Percentiles rank a stretch among this genome's conserved stretches.
phyloP scores from a whole-genome alignment of 306 rosid genomes.

The Dalbergia cochinchinensis region DNA sequence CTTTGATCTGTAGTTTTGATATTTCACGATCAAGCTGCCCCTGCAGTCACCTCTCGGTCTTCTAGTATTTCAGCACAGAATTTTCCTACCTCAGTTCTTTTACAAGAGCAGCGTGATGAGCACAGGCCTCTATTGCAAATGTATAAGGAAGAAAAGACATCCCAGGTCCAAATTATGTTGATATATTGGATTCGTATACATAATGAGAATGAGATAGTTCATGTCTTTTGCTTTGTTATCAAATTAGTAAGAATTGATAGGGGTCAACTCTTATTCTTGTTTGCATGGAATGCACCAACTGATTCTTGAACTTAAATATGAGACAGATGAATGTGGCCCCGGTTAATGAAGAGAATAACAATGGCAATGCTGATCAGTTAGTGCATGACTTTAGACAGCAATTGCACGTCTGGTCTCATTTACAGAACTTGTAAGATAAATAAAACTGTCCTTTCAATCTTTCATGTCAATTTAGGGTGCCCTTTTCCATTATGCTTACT shows the following conservation, averaged over 20 bases:
- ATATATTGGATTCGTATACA: constrained; percentile 2
- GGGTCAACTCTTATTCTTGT: constrained; percentile 25
- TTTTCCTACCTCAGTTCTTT: constrained; percentile 74
- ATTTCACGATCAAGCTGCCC: constrained; percentile 65
- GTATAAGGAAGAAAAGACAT: constrained; percentile 66
- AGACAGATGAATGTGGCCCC: constrained; percentile 57
- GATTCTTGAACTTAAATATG: constrained; percentile 52
- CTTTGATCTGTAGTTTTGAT: constrained; percentile 61
- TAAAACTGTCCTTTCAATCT: constrained; percentile 17
- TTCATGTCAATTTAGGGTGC: constrained; percentile 25
- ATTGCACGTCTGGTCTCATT: constrained; percentile 68
- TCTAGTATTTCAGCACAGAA: constrained; percentile 61
- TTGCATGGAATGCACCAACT: constrained; percentile 12
- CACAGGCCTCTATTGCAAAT: constrained; percentile 63
- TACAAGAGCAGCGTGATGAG: constrained; percentile 84
- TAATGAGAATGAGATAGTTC: constrained; percentile 5
- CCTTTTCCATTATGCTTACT: background rate
- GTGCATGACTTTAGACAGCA: constrained; percentile 68
- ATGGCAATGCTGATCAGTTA: constrained; percentile 52
- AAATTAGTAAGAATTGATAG: constrained; percentile 24
- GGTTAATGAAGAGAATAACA: constrained; percentile 60
- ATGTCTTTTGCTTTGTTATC: constrained; percentile 10
- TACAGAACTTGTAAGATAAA: constrained; percentile 72
- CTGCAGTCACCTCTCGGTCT: constrained; percentile 59
- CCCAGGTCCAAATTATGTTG: constrained; percentile 64